A percentile compares a stretch with the other conserved stretches of the same genome.
These are phyloP conservation scores for Corylus avellana DNA, from an alignment of 306 rosid genomes.

Conservation along the genomic window DNA sequence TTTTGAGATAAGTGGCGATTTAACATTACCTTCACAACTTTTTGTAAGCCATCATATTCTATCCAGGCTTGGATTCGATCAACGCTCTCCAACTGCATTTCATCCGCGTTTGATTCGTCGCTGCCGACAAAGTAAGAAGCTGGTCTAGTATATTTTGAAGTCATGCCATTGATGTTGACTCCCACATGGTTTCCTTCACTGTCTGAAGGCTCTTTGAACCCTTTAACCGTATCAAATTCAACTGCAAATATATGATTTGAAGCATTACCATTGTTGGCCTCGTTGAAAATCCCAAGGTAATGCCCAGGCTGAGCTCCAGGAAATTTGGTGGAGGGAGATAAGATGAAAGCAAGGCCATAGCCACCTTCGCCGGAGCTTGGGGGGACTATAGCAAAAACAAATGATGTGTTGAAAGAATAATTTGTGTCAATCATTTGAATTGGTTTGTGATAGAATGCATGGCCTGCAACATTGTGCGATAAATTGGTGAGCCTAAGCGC, in stretches of 20 bases:
- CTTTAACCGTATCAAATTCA: constrained; percentile 73
- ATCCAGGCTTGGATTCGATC: constrained; percentile 58
- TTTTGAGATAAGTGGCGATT: no score
- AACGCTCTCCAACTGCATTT: constrained; percentile 41
- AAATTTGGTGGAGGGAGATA: constrained; percentile 45
- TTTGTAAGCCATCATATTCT: constrained; percentile 51
- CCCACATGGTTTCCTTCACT: constrained; percentile 62
- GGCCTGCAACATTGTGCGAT: constrained; percentile 40
- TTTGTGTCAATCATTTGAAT: constrained; percentile 30
- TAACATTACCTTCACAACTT: constrained; percentile 7
- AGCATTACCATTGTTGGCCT: neutral
- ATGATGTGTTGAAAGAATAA: constrained; percentile 45
- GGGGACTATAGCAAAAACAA: constrained; percentile 61
- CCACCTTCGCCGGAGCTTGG: constrained; percentile 49
- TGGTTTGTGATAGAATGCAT: constrained; percentile 38
- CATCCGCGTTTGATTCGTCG: constrained; percentile 13
- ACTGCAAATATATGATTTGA: constrained; percentile 58
- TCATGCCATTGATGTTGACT: constrained; percentile 43
- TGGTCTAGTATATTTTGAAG: neutral
- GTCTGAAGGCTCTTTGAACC: constrained; percentile 27
- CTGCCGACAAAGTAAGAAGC: constrained; percentile 33
- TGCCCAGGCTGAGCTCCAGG: constrained; percentile 38
- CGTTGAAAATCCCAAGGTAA: constrained; percentile 55
- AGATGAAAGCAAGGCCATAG: constrained; percentile 62
- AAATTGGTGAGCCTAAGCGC: constrained; percentile 52